Evolutionary conservation across 352 stramenopile species (phyloP), one percentile per base, ranked within the genome.

Genomic region (Phytophthora hibernalis): DNA sequence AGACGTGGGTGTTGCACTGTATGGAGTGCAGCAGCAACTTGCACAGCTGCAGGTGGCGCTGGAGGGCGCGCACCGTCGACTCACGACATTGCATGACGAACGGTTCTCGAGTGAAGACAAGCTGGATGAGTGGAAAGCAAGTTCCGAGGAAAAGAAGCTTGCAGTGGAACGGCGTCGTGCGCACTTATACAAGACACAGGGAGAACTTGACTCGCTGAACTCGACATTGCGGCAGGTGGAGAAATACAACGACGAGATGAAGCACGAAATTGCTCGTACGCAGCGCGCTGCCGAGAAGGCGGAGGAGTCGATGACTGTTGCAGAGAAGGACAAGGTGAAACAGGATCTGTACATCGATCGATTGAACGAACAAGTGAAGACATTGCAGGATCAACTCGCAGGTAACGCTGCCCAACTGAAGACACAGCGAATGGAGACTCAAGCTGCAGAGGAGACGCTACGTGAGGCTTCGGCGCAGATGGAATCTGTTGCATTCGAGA

Each of bases 271-370:
- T 24, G 87, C 93, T 24, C 82, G 97, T 4, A 98, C 90, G 9
- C 85, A 97, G 58, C 83, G 94, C 8, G 91, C 88, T 16, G 94
- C 96, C 2, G 96, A 98, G 65, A 99, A 99, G 59, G 92, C 94
- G 1, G 93, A 98, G 58, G 92, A 97, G 67, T 96, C 88, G 24
- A 92, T 98, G 65, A 87, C 79, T n/a, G 80, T 78, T n/a, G 85
- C 95, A 51, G 96, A 98, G 72, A 98, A 98, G 65, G 83, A 88
- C 40, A 98, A 99, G 69, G 76, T 93, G 20, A 85, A 93, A 45
- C 96, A 99, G 61, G 96, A 98, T 65, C 66, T 97, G 35, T 98
- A 97, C 72, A 98, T 99, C 62, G 93, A 98, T 73, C 77, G 70
- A 7, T 67, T 98, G 4, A 97, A 93, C 43, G 89, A 98, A 48